Evolutionary conservation across 2,329 filamentous ascomycete species (phyloP), one percentile per base, ranked within the genome.

Genomic region (Xylariaceae sp.): DNA sequence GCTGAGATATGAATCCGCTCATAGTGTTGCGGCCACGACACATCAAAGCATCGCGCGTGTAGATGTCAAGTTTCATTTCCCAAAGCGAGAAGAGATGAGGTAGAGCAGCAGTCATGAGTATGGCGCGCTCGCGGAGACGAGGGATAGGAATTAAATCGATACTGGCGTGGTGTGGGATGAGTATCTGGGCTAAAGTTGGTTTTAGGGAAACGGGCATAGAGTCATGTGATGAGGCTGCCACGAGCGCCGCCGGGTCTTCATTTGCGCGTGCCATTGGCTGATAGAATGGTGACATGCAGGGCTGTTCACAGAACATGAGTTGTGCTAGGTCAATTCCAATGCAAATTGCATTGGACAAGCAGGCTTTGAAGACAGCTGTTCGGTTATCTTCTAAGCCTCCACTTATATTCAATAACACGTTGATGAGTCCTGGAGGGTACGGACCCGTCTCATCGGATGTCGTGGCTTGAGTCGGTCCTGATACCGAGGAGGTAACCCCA

Each of bases 41-140:
- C 6, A 65, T 44, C 47, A 72, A 33, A 2, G 68, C 71, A 43
- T 65, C 63, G 6, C 60, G 60, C 11, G 63, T 60, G 15, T 70
- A 67, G 33, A 75, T 67, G 59, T 75, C 73, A 36, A 60, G 58
- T 50, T 75, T 75, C 33, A 75, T 48, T 5, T 75, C 73, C 58
- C 64, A 60, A 1, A 68, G 56, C 49, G 70, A 62, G 43, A 73
- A 70, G 1, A 63, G 13, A 27, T 66, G 58, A 1, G 72, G 70
- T 41, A 63, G 57, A 0, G 64, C 63, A 11, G 67, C 66, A 11
- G 64, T 60, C 33, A 73, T 48, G 23, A 67, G 64, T 35, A 74
- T 72, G 2, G 65, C 69, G 5, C 68, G 60, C 3, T 67, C 64
- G 2, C 73, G 64, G 6, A 75, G 57, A 1, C 45, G 29, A 0